Evolutionary conservation across 1,284 basidiomycete species (phyloP).

Genomic region (Ustilago trichophora): DNA sequence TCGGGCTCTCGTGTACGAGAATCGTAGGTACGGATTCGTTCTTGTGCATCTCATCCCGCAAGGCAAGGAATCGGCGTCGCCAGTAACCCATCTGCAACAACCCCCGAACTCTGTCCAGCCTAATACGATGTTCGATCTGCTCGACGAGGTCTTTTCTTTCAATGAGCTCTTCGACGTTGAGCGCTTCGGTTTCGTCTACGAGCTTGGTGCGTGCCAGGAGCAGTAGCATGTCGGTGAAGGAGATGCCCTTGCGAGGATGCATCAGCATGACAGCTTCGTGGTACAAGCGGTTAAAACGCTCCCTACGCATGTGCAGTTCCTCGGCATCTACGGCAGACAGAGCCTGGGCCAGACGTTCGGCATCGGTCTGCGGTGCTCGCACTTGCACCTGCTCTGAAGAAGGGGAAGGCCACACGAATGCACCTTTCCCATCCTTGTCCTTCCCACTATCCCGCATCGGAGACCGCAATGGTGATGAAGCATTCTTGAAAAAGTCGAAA

Average conservation of each 20-base stretch:
- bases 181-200: slow-evolving; percentile 76
- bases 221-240: slow-evolving; percentile 89
- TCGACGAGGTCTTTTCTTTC: slow-evolving; percentile 54
- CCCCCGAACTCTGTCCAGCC: slow-evolving; percentile 57
- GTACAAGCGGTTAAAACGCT: slow-evolving; percentile 62
- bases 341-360: slow-evolving; percentile 29
- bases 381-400: slow-evolving; percentile 4
- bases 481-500: slow-evolving; percentile 30
- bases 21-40: slow-evolving; percentile 20
- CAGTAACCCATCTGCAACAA: slow-evolving; percentile 57
- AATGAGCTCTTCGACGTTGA: slow-evolving; percentile 61
- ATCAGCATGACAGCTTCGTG: slow-evolving; percentile 69
- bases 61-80: slow-evolving; percentile 52
- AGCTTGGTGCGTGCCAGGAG: slow-evolving; percentile 90
- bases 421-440: slow-evolving; percentile 10
- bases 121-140: slow-evolving; percentile 55
- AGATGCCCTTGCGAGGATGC: slow-evolving; percentile 74
- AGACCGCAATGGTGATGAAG: slow-evolving; percentile 35
- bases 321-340: slow-evolving; percentile 31
- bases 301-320: slow-evolving; percentile 53
- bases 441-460: slow-evolving; percentile 22
- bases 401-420: slow-evolving; percentile 26
- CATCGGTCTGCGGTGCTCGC: slow-evolving; percentile 11
- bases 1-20: slow-evolving; percentile 18
- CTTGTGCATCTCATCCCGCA: slow-evolving; percentile 29